phyloP scores from a whole-genome alignment of 805 yeast genomes.

The Candida hispaniensis region DNA sequence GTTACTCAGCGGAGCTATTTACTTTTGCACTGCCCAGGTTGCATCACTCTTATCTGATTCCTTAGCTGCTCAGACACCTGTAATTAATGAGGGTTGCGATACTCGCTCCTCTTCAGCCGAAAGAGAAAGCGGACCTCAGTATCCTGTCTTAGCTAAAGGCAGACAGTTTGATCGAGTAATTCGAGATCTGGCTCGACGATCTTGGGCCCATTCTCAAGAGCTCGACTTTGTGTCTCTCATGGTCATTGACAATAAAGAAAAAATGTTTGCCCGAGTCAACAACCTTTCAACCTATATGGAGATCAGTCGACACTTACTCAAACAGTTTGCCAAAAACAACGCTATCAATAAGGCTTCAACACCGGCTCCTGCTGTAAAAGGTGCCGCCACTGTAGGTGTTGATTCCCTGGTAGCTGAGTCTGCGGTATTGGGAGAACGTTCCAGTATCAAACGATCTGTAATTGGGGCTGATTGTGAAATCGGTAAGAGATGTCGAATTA shows the following conservation, averaged over 20 bases:
- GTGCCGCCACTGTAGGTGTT: slow-evolving; percentile 68
- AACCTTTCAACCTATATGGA: slow-evolving; percentile 78
- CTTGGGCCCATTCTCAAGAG: slow-evolving; percentile 67
- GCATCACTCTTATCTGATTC: slow-evolving; percentile 39
- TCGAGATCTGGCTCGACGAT: slow-evolving; percentile 79
- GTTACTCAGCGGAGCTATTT: slow-evolving; percentile 63
- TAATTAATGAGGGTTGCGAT: slow-evolving; percentile 20
- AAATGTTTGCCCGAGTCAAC: slow-evolving; percentile 61
- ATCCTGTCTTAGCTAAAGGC: slow-evolving; percentile 18
- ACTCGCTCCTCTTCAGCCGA: slow-evolving; percentile 19
- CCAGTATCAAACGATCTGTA: slow-evolving; percentile 77
- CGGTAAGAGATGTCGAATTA: slow-evolving; percentile 78
- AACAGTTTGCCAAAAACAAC: slow-evolving; percentile 38
- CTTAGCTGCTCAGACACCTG: slow-evolving; percentile 21
- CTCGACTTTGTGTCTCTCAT: slow-evolving; percentile 59
- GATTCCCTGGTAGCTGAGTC: slow-evolving; percentile 70
- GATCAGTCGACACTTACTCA: slow-evolving; percentile 71
- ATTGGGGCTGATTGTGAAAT: slow-evolving; percentile 64
- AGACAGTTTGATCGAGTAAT: slow-evolving; percentile 35
- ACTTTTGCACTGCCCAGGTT: slow-evolving; percentile 47
- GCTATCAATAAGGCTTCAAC: slow-evolving; percentile 21
- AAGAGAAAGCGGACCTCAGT: slow-evolving; percentile 4
- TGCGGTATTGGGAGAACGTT: slow-evolving; percentile 65
- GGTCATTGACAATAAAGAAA: slow-evolving; percentile 55
- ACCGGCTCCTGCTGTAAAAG: slow-evolving; percentile 20